Evolutionary conservation across 2,329 filamentous ascomycete species (phyloP), one percentile per base, ranked within the genome.

Genomic region (Ceratocystis alfenasii): DNA sequence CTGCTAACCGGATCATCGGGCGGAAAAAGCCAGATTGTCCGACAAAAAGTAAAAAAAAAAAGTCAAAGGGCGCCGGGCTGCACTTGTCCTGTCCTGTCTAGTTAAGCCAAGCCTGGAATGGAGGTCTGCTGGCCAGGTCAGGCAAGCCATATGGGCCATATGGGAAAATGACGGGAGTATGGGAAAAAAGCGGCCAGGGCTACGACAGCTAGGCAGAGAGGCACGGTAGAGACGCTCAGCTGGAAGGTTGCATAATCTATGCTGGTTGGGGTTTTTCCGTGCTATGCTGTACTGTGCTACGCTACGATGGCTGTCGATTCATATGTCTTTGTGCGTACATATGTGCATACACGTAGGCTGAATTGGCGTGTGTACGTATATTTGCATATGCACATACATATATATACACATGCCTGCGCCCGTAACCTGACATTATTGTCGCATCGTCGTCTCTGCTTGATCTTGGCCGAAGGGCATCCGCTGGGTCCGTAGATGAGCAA

Each of bases 1-100:
- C 53, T 57, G 25, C 22, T 6, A 33, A 30, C 53, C 53, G 10
- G 28, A 57, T 30, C 22, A 57, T 33, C 53, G 53, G 53, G 53
- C 53, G 28, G 53, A 57, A 57, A 57, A 57, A 57, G 53, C n/a
- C 48, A 53, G 48, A 53, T 53, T 53, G 48, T n/a, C 48, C 22
- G 48, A 53, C 48, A 53, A 53, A 25, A 17, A 12, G 36, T 12
- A 3, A 10, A 7, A 20, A 12, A n/a, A 12, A n/a, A 33, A 2
- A 25, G 20, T 15, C 28, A 12, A 5, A 41, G 36, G 12, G 36
- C 36, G 36, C 10, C 36, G 36, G 36, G 36, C 36, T 41, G 10
- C 36, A 41, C 36, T 15, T 41, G 36, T 41, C 36, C 36, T 41
- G 36, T 41, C 3, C 36, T 15, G 36, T 41, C 36, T 15, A 41